Percentiles rank a stretch among this genome's conserved stretches.
These are phyloP conservation scores for Brassica juncea DNA, from an alignment of 345 rosid species.

Conservation along the genomic window DNA sequence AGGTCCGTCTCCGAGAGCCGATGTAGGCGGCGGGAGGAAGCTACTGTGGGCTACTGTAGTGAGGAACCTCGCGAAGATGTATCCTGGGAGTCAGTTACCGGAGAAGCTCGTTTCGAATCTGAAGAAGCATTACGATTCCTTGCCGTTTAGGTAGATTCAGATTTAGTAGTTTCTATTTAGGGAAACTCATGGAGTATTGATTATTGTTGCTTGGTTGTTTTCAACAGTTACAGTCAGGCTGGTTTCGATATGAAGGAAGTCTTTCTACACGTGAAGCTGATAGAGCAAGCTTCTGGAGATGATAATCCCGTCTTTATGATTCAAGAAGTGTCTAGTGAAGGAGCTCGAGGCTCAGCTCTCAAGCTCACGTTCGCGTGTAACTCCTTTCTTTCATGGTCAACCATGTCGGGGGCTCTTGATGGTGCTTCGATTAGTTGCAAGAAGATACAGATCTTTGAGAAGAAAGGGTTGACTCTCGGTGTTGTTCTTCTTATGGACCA, in stretches of 20 bases:
- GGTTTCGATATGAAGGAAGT: constrained; percentile 95
- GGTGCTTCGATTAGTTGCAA: constrained; percentile 76
- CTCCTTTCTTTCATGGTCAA: constrained; percentile 75
- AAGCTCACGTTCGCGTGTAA: constrained; percentile 83
- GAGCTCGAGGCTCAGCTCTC: constrained; percentile 54
- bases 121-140: constrained; percentile 91
- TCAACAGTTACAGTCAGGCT: constrained; percentile 77
- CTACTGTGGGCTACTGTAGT: constrained; percentile 88
- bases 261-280: constrained; percentile 86
- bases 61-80: constrained; percentile 83
- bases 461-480: constrained; percentile 87
- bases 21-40: constrained; percentile 57
- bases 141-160: constrained; percentile 76
- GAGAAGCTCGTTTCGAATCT: constrained; percentile 93
- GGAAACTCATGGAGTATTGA: constrained; percentile 11
- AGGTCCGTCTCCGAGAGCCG: constrained; percentile 43
- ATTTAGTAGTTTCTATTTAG: constrained; percentile 10
- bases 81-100: constrained; percentile 92
- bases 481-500: constrained; percentile 65
- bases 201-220: constrained; percentile 21
- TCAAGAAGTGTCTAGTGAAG: constrained; percentile 68
- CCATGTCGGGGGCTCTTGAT: constrained; percentile 78
- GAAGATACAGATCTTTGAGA: constrained; percentile 90
- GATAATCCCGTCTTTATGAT: constrained; percentile 74
- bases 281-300: constrained; percentile 86